phyloP scores from a whole-genome alignment of 2,329 filamentous ascomycete genomes.

The Apiospora hydei region DNA sequence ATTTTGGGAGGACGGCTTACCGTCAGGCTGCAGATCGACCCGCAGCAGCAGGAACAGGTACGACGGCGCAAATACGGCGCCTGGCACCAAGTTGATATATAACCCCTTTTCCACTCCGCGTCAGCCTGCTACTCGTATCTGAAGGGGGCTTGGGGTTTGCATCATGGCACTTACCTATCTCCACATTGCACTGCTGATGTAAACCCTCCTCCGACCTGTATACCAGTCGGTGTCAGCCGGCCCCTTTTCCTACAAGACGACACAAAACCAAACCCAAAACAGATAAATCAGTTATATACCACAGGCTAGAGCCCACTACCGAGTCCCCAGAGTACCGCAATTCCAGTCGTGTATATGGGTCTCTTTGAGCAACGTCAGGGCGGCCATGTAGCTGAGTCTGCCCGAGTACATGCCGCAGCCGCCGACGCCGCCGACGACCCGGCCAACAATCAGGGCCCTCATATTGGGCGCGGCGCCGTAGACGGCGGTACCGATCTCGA shows the following conservation, averaged over 20 bases:
- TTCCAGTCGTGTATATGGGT: slow-evolving; percentile 13
- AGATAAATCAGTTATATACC: background rate
- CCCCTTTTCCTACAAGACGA: too few species aligned
- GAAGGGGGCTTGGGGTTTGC: background rate
- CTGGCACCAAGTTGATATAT: slow-evolving; percentile 63
- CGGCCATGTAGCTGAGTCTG: slow-evolving; percentile 32
- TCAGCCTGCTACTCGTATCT: background rate
- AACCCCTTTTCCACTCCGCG: slow-evolving; percentile 40
- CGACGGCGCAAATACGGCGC: slow-evolving; percentile 40
- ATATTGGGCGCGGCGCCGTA: slow-evolving; percentile 53
- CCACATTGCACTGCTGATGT: slow-evolving; percentile 26
- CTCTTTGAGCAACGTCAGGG: background rate
- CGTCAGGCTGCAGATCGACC: slow-evolving; percentile 28
- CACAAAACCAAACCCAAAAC: too few species aligned
- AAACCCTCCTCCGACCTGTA: slow-evolving; percentile 25
- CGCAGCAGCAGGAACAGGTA: slow-evolving; percentile 41
- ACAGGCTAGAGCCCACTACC: slow-evolving; percentile 24
- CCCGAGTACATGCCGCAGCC: slow-evolving; percentile 50
- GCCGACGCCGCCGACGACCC: slow-evolving; percentile 51
- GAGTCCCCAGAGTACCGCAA: slow-evolving; percentile 10
- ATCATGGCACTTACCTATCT: slow-evolving; percentile 16
- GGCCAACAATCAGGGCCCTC: slow-evolving; percentile 53
- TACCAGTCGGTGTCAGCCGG: background rate
- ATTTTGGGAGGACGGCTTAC: slow-evolving; percentile 35
- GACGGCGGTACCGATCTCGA: slow-evolving; percentile 41